phyloP scores from a whole-genome alignment of 2,329 filamentous ascomycete species.

The Exophiala dermatitidis region DNA sequence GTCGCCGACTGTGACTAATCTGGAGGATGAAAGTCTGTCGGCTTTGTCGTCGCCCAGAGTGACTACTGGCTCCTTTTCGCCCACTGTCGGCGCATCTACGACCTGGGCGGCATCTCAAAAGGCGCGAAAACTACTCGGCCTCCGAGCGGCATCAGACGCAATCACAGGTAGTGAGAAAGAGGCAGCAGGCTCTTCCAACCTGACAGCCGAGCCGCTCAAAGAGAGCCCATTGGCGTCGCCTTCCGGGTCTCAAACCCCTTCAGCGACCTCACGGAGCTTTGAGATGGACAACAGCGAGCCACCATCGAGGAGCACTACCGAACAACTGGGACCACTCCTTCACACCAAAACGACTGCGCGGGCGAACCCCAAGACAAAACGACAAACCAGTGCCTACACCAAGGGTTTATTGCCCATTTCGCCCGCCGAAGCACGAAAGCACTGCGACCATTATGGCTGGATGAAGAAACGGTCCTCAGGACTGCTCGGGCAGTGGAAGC shows the following conservation, averaged over 20 bases:
- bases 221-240: constrained; percentile 55
- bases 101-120: constrained; percentile 51
- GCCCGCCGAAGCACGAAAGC: constrained; percentile 74
- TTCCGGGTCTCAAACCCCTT: constrained; percentile 62
- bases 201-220: constrained; percentile 41
- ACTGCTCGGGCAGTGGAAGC: constrained; percentile 96
- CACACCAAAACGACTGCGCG: constrained; percentile 44
- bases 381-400: constrained; percentile 89
- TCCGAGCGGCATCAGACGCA: constrained; percentile 76
- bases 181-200: constrained; percentile 36
- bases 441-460: constrained; percentile 92
- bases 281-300: constrained; percentile 69
- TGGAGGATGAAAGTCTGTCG: constrained; percentile 39
- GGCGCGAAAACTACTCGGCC: constrained; percentile 57
- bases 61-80: constrained; percentile 46
- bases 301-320: constrained; percentile 43
- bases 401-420: constrained; percentile 74
- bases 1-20: constrained; percentile 51
- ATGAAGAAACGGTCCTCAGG: constrained; percentile 99
- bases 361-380: constrained; percentile 64
- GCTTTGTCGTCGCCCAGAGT: constrained; percentile 40
- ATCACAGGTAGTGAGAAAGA: constrained; percentile 50
- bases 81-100: constrained; percentile 42
- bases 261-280: constrained; percentile 59
- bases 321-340: constrained; percentile 37